Evolutionary conservation across 78 protist species (phyloP).

Genomic region (Guillardia theta): DNA sequence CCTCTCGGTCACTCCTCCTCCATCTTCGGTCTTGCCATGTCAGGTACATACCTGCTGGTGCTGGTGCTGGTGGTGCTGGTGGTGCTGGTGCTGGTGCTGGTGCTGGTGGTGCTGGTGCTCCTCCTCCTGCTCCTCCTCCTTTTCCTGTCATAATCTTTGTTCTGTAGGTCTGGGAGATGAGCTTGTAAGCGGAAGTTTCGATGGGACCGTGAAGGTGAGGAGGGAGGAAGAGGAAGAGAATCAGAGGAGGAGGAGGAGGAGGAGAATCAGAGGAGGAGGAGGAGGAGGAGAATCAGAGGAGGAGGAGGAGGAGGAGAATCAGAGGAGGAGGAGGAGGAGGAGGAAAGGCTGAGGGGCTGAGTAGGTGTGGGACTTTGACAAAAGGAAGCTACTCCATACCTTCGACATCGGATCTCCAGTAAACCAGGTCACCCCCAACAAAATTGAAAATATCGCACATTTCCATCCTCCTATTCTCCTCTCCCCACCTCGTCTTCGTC

Average conservation of each 20-base stretch:
- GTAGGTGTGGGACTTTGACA: neutral
- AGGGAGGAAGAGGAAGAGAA: too few relatives aligned
- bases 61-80: neutral
- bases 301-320: neutral
- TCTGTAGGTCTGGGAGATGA: too few relatives aligned
- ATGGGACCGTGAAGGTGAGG: too few relatives aligned
- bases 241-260: too few relatives aligned
- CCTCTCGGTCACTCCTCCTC: too few relatives aligned
- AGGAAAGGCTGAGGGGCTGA: neutral
- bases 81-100: neutral
- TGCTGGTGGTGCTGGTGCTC: neutral
- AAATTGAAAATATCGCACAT: neutral
- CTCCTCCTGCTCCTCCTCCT: neutral
- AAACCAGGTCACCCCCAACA: neutral
- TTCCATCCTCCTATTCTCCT: neutral
- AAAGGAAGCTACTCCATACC: neutral
- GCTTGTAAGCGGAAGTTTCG: too few relatives aligned
- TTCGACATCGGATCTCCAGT: neutral
- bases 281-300: neutral
- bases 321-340: neutral
- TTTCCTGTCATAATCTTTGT: too few relatives aligned
- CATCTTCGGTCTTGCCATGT: too few relatives aligned
- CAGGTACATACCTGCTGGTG: neutral
- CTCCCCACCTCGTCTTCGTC: neutral
- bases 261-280: too few relatives aligned